Evolutionary conservation across 2,329 filamentous ascomycete genomes (phyloP).

Genomic region (Fusarium kyushuense): DNA sequence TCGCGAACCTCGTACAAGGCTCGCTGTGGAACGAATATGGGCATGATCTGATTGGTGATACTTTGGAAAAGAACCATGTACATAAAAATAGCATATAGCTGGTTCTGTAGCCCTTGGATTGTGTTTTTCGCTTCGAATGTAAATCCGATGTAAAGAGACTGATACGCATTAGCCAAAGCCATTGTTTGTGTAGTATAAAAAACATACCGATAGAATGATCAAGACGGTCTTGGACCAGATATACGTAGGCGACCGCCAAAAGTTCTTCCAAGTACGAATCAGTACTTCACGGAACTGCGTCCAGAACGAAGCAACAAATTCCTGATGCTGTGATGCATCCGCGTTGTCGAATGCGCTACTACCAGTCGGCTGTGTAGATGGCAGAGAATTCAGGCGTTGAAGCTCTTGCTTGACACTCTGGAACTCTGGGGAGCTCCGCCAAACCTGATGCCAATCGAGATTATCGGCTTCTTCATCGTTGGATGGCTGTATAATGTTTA

Average conservation of each 20-base stretch:
- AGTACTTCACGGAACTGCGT: constrained; percentile 53
- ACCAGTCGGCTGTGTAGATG: background rate
- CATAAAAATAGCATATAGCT: constrained; percentile 77
- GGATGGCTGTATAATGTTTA: constrained; percentile 54
- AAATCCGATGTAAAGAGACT: constrained; percentile 73
- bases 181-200: accelerated
- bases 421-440: constrained; percentile 57
- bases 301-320: constrained; percentile 49
- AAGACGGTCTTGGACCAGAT: constrained; percentile 66
- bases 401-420: constrained; percentile 45
- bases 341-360: background rate
- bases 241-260: constrained; percentile 64
- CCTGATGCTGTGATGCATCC: constrained; percentile 45
- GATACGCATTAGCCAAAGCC: background rate
- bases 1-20: constrained; percentile 76
- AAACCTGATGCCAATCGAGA: constrained; percentile 58
- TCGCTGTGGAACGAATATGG: constrained; percentile 75
- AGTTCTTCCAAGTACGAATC: constrained; percentile 54
- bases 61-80: constrained; percentile 73
- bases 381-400: constrained; percentile 24
- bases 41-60: constrained; percentile 74
- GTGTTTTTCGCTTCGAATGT: constrained; percentile 68
- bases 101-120: constrained; percentile 74
- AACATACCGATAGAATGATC: constrained; percentile 39
- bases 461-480: constrained; percentile 54